A percentile compares a stretch with the other conserved stretches of the same genome.
These are phyloP conservation scores for Populus tremula DNA, from an alignment of 345 rosid genomes.

Conservation along the genomic window DNA sequence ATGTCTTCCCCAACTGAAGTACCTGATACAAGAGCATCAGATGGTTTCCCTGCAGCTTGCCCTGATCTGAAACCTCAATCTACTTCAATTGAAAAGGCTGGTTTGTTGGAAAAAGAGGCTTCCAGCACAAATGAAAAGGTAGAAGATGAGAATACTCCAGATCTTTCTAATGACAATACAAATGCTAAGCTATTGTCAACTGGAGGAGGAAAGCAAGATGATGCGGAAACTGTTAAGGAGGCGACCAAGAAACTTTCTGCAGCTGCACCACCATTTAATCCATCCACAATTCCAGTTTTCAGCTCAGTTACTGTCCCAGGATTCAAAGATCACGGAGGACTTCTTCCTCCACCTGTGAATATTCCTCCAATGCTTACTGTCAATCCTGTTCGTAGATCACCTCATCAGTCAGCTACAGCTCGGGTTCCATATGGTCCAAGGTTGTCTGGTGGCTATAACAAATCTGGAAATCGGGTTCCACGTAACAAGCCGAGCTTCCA, in stretches of 20 bases:
- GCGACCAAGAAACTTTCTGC: conserved; percentile 86
- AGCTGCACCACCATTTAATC: conserved; percentile 93
- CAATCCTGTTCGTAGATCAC: conserved; percentile 72
- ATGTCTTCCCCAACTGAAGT: conserved; percentile 24
- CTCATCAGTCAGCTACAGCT: conserved; percentile 91
- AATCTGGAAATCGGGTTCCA: conserved; percentile 66
- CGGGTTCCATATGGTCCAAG: conserved; percentile 98
- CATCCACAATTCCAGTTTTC: conserved; percentile 70
- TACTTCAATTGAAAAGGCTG: conserved; percentile 28
- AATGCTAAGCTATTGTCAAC: conserved; percentile 32
- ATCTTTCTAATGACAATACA: conserved; percentile 33
- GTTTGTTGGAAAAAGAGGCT: conserved; percentile 33
- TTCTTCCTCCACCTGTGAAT: conserved; percentile 88
- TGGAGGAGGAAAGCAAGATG: conserved; percentile 65
- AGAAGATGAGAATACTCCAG: conserved; percentile 34
- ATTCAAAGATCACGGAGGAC: conserved; percentile 77
- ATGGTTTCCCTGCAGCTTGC: conserved; percentile 29
- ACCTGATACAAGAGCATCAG: conserved; percentile 22
- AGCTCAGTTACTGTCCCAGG: conserved; percentile 72
- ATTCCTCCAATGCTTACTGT: conserved; percentile 76
- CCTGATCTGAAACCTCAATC: conserved; percentile 26
- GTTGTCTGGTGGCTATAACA: conserved; percentile 80
- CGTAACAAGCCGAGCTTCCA: conserved; percentile 65
- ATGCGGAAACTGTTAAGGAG: conserved; percentile 63
- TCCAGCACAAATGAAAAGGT: conserved; percentile 31